Base-by-base conservation (phyloP, 768 basidiomycete species). In the Lanmaoa rubissima region DNA sequence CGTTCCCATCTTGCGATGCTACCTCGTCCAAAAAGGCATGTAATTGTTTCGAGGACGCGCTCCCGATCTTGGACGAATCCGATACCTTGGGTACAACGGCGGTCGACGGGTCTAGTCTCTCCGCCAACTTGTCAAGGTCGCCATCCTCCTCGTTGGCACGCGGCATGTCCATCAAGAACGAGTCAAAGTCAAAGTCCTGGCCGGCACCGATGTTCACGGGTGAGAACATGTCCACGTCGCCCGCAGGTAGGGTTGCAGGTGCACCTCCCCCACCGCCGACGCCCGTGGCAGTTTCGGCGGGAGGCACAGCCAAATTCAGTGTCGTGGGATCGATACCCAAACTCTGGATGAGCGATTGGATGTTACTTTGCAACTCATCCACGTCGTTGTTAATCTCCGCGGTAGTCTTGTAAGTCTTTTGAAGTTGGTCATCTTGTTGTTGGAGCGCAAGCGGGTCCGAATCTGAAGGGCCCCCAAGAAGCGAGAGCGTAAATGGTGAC, bases 321-420 rank as follows among this genome's bases (percentile, higher is more conserved):
- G 64, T 14, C 8, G 42, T 56, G 19, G 85, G 76, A 65, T 91
- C 87, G 47, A 89, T 69, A 8, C 88, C 88, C 45, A 92, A 79
- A 47, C 80, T 80, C 59, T 87, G 78, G 32, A 93, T 88, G 57
- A 94, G 76, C 7, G 82, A 81, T 56, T 90, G 81, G 42, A 95
- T 84, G 57, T 82, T 85, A 13, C 73, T 75, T 58, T 88, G 83
- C 51, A 93, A 72, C 38, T 82, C 81, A 59, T 86, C 84, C 28
- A 94, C 88, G 54, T 90, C 88, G 45, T 80, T 78, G 56, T 86
- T 84, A 44, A 94, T 85, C 58, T 87, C 87, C 28, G 78, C 67
- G 0, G 89, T 76, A 35, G 76, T 78, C 46, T 76, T 80, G 77
- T 88, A 91, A 1, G 79, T 73, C 61, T 79, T 78, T 48, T 85